Evolutionary conservation across 208 protist genomes (phyloP).

Genomic region (Acanthamoeba castellanii): DNA sequence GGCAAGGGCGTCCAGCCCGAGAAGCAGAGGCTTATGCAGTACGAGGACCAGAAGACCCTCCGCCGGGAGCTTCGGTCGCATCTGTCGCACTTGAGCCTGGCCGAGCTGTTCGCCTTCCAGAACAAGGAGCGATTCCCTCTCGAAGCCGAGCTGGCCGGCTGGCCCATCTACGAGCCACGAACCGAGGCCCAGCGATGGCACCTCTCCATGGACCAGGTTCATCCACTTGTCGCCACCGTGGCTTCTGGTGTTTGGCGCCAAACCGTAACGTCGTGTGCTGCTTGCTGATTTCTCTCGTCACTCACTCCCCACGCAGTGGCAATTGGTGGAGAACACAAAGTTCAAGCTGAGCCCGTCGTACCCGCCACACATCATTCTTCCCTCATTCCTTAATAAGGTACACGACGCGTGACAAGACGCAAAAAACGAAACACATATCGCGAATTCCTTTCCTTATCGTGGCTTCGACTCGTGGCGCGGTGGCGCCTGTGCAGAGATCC

Average conservation of each 20-base stretch:
- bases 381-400: conserved; percentile 32
- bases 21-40: background rate
- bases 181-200: background rate
- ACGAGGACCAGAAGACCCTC: conserved; percentile 58
- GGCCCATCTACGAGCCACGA: conserved; percentile 34
- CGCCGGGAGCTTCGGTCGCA: conserved; percentile 14
- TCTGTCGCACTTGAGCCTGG: conserved; percentile 2
- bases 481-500: background rate
- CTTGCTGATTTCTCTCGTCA: background rate
- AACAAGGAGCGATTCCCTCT: conserved; percentile 66
- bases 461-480: too few relatives aligned
- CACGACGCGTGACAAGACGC: background rate
- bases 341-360: conserved; percentile 47
- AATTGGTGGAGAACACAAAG: conserved; percentile 64
- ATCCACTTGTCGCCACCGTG: background rate
- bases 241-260: background rate
- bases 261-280: background rate
- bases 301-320: background rate
- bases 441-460: background rate
- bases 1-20: background rate
- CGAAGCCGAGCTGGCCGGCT: conserved; percentile 42
- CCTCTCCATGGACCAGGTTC: conserved; percentile 24
- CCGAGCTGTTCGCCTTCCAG: conserved; percentile 51
- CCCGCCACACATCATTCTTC: conserved; percentile 39
- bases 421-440: background rate